phyloP scores from a whole-genome alignment of 1,284 basidiomycete species.

The Entoloma clypeatum region DNA sequence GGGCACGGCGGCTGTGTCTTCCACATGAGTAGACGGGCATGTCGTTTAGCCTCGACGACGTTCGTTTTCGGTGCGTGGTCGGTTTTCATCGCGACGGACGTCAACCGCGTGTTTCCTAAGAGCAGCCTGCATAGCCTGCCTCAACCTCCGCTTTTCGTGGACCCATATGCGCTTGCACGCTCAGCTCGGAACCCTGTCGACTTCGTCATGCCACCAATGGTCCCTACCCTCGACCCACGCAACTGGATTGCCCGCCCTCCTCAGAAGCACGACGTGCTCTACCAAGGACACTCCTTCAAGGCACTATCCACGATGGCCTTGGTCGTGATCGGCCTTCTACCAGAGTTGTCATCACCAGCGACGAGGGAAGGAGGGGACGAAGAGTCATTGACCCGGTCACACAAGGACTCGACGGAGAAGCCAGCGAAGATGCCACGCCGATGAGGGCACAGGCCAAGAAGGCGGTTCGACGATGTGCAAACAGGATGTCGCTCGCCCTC shows the following conservation, averaged over 20 bases:
- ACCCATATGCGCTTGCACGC: constrained; percentile 53
- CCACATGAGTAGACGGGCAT: constrained; percentile 8
- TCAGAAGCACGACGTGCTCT: constrained; percentile 89
- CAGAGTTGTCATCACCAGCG: constrained; percentile 91
- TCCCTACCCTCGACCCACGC: constrained; percentile 86
- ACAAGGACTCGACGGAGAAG: constrained; percentile 94
- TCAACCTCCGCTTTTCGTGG: constrained; percentile 39
- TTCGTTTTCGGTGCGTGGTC: constrained; percentile 13
- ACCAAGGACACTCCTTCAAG: constrained; percentile 79
- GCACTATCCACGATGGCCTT: constrained; percentile 96
- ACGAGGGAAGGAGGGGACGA: constrained; percentile 90
- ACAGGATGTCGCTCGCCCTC: too few species aligned
- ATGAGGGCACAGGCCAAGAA: constrained; percentile 98
- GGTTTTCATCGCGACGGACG: constrained; percentile 25
- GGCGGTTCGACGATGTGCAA: too few species aligned
- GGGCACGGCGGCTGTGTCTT: not conserved
- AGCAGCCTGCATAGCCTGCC: constrained; percentile 39
- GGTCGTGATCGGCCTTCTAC: constrained; percentile 93
- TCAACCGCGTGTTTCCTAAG: constrained; percentile 36
- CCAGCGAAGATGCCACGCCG: constrained; percentile 98
- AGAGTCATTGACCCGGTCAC: constrained; percentile 93
- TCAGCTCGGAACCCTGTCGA: constrained; percentile 76
- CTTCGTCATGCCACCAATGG: constrained; percentile 96
- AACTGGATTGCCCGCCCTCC: constrained; percentile 83
- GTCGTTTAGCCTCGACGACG: constrained; percentile 12